A percentile compares a stretch with the other conserved stretches of the same genome.
These are phyloP conservation scores for Aspergillus caelatus DNA, from an alignment of 2,329 filamentous ascomycete species.

Conservation along the genomic window DNA sequence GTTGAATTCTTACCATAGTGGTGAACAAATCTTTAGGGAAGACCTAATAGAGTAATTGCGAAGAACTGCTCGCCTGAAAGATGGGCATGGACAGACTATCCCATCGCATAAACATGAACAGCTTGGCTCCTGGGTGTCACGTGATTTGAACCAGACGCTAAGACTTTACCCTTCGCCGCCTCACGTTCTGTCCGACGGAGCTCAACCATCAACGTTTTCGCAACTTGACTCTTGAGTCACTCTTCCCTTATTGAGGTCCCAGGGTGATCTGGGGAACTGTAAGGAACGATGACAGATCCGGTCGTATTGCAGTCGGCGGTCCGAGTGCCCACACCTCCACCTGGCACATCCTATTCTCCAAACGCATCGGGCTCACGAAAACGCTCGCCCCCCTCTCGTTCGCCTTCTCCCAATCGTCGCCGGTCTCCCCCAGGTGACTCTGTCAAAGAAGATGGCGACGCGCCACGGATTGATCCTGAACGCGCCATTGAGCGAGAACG, in stretches of 20 bases:
- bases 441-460: conserved; percentile 38
- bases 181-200: conserved; percentile 18
- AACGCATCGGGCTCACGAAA: conserved; percentile 56
- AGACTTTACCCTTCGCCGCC: conserved; percentile 26
- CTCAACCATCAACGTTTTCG: conserved; percentile 13
- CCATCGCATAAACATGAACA: conserved; percentile 14
- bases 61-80: not conserved
- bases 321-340: conserved; percentile 60
- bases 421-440: conserved; percentile 48
- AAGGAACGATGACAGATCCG: conserved; percentile 45
- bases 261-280: conserved; percentile 9
- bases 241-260: not conserved
- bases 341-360: conserved; percentile 51
- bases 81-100: not conserved
- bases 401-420: conserved; percentile 55
- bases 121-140: conserved; percentile 24
- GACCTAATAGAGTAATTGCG: not conserved
- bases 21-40: not conserved
- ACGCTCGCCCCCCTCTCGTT: conserved; percentile 58
- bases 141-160: conserved; percentile 21
- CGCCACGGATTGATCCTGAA: conserved; percentile 54
- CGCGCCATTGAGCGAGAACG: conserved; percentile 54
- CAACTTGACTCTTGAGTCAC: conserved; percentile 14
- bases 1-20: conserved; percentile 30
- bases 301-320: conserved; percentile 59